Evolutionary conservation across 2,329 filamentous ascomycete species (phyloP), one percentile per base, ranked within the genome.

Genomic region (Phaeomoniella chlamydospora): DNA sequence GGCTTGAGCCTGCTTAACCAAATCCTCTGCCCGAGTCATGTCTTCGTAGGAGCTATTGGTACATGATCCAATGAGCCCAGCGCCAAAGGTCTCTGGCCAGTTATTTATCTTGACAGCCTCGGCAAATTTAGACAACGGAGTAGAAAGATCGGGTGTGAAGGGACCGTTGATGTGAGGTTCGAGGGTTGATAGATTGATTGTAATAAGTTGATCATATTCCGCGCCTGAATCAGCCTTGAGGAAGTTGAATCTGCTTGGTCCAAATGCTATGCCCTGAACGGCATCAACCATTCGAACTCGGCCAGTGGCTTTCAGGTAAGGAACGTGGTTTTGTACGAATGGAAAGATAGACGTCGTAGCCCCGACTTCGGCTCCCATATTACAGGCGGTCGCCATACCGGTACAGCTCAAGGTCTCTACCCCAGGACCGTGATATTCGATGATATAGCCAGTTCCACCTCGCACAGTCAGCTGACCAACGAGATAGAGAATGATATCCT

Each of bases 41-140:
- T 98, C 90, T 61, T 94, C 81, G 58, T 96, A 98, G 2, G 90
- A 96, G 57, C 84, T 93, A 70, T 98, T 98, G 35, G 90, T 98
- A 68, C 90, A 98, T 64, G 86, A 94, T 41, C 90, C 90, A 53
- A 98, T 98, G 37, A 98, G 71, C 35, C 87, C 87, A 16, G 90
- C 88, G 10, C 86, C 90, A 42, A 98, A 80, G 43, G 79, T 85
- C 53, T 83, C 74, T 2, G 90, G 90, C 90, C 90, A 98, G 35
- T 80, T 66, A 58, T 94, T 85, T 48, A 80, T 70, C 58, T 80
- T 70, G 15, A 94, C 84, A 2, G 80, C 77, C 39, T 83, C 72
- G 53, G 86, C 85, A 65, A 98, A 98, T 52, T 79, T 71, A 34
- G 87, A 94, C 37, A 98, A 64, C 3, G 90, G 88, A 0, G 86